phyloP scores from a whole-genome alignment of 1,284 basidiomycete species.

The Sparassis latifolia region DNA sequence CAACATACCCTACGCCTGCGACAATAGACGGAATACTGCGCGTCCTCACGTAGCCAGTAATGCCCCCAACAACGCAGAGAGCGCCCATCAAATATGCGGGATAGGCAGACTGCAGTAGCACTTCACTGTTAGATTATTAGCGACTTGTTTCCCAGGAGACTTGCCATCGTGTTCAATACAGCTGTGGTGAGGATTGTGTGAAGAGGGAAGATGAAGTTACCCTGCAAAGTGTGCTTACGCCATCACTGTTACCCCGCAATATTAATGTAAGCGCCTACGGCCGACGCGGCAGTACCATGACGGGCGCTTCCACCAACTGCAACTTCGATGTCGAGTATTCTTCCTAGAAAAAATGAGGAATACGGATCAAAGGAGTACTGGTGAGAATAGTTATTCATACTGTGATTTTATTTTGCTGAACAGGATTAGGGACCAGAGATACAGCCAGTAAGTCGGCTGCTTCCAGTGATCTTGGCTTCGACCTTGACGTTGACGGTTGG shows the following conservation, averaged over 20 bases:
- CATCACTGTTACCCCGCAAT: constrained; percentile 10
- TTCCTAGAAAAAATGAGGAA: constrained; percentile 66
- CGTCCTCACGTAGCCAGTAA: constrained; percentile 63
- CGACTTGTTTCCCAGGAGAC: neutral
- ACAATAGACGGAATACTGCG: constrained; percentile 75
- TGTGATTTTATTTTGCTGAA: neutral
- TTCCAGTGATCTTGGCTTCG: constrained; percentile 2
- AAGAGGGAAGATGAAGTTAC: too few species aligned
- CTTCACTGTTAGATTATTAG: constrained; percentile 1
- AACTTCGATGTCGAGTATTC: constrained; percentile 25
- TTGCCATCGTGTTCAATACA: constrained; percentile 10
- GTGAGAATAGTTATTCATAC: constrained; percentile 27
- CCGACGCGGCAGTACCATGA: neutral
- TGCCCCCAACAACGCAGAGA: constrained; percentile 72
- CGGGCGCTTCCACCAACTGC: neutral
- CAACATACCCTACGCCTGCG: constrained; percentile 70
- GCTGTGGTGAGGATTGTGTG: constrained; percentile 1
- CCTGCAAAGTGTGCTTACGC: neutral
- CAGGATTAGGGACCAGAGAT: constrained; percentile 56
- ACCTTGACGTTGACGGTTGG: neutral
- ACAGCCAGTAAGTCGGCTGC: constrained; percentile 44
- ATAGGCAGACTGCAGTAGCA: constrained; percentile 58
- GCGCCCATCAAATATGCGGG: constrained; percentile 76
- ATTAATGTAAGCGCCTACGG: constrained; percentile 1
- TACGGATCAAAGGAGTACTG: constrained; percentile 76